phyloP scores from a whole-genome alignment of 257 asterid genomes.

The Plantago major region DNA sequence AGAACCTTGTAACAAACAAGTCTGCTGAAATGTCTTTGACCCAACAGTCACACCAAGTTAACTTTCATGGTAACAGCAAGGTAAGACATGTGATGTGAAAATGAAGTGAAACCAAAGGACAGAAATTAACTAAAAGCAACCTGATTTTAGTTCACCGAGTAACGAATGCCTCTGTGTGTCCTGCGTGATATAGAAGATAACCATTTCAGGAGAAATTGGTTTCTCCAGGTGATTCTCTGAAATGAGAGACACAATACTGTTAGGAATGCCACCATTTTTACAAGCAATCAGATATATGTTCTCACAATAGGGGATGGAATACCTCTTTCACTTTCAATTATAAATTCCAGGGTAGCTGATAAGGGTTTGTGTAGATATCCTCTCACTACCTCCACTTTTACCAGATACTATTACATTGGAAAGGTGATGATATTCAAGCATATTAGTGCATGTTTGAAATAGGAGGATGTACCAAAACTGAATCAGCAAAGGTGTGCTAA shows the following conservation, averaged over 20 bases:
- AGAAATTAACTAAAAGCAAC: constrained; percentile 24
- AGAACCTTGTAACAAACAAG: no score
- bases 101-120: no score
- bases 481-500: background rate
- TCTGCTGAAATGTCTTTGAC: no score
- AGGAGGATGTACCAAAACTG: constrained; percentile 7
- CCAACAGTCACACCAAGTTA: no score
- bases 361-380: constrained; percentile 80
- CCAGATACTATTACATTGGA: constrained; percentile 46
- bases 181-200: constrained; percentile 73
- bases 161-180: constrained; percentile 79
- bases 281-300: background rate
- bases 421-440: constrained; percentile 35
- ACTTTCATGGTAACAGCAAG: no score
- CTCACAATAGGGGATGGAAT: background rate
- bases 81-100: no score
- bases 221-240: constrained; percentile 58
- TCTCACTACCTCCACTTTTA: constrained; percentile 61
- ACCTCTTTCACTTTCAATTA: constrained; percentile 70
- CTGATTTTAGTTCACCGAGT: constrained; percentile 75
- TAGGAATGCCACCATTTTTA: constrained; percentile 22
- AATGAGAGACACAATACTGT: constrained; percentile 17
- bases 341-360: constrained; percentile 63
- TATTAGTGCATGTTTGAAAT: constrained; percentile 16
- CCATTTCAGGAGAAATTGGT: constrained; percentile 69